phyloP scores from a whole-genome alignment of 1,284 basidiomycete genomes.

The Ceratobasidium sp. region DNA sequence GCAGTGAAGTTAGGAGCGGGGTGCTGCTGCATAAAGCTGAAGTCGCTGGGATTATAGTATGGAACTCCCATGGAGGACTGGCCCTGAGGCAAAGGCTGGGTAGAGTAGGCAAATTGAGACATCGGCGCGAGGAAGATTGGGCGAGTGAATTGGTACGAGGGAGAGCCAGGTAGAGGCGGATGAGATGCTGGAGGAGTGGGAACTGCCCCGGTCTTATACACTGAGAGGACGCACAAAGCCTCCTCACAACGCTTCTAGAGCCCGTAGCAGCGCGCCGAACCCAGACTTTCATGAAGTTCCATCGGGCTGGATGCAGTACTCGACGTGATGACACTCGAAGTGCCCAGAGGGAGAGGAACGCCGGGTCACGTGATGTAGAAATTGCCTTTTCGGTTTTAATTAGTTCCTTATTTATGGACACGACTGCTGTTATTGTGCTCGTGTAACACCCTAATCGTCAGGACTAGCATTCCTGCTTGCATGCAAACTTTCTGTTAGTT shows the following conservation, averaged over 20 bases:
- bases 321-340: slow-evolving; percentile 19
- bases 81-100: too few relatives aligned
- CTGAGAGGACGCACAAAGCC: not conserved
- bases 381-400: not conserved
- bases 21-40: too few relatives aligned
- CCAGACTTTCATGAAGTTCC: not conserved
- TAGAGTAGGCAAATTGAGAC: too few relatives aligned
- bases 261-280: not conserved
- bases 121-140: too few relatives aligned
- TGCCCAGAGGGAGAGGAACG: slow-evolving; percentile 16
- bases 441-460: too few relatives aligned
- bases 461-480: too few relatives aligned
- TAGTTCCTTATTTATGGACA: not conserved
- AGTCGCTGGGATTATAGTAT: too few relatives aligned
- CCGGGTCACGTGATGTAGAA: not conserved
- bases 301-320: not conserved
- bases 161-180: not conserved
- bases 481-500: too few relatives aligned
- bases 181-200: not conserved
- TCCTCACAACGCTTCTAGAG: not conserved
- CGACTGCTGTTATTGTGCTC: not conserved
- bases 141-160: not conserved
- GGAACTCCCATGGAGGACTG: too few relatives aligned
- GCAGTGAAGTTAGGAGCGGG: too few relatives aligned
- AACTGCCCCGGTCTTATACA: not conserved